These are phyloP conservation scores for Aspergillus costaricaensis DNA, from an alignment of 2,329 filamentous ascomycete genomes.

Conservation along the genomic window DNA sequence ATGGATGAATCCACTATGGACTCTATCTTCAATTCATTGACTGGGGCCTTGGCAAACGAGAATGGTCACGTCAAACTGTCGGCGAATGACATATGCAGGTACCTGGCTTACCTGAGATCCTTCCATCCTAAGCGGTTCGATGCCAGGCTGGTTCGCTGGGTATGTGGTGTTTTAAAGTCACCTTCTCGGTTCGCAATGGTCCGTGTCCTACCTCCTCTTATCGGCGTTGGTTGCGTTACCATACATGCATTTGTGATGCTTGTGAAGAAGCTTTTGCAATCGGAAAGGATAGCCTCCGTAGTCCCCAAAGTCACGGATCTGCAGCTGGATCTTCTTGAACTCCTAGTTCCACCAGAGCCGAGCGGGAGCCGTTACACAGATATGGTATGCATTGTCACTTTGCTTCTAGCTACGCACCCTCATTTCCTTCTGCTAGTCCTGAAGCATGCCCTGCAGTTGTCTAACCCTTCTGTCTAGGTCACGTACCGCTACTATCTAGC, in stretches of 20 bases:
- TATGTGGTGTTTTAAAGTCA: constrained; percentile 40
- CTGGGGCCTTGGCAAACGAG: constrained; percentile 38
- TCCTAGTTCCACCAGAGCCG: constrained; percentile 27
- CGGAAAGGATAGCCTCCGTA: constrained; percentile 21
- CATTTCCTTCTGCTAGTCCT: not conserved
- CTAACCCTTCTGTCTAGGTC: constrained; percentile 24
- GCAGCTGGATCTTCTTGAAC: constrained; percentile 36
- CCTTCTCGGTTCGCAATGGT: constrained; percentile 36
- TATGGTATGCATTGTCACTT: constrained; percentile 27
- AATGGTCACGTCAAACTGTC: constrained; percentile 32
- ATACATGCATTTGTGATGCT: constrained; percentile 43
- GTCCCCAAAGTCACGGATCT: constrained; percentile 32
- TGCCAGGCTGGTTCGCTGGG: constrained; percentile 45
- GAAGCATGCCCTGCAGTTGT: not conserved
- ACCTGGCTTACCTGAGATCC: constrained; percentile 46
- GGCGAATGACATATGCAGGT: constrained; percentile 41
- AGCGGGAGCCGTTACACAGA: constrained; percentile 27
- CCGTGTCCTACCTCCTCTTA: constrained; percentile 41
- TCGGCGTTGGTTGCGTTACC: constrained; percentile 49
- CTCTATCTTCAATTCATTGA: constrained; percentile 45
- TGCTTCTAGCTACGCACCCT: not conserved
- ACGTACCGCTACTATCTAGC: constrained; percentile 44
- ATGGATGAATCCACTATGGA: constrained; percentile 50
- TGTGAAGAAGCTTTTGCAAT: constrained; percentile 34
- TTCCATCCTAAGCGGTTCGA: constrained; percentile 50